phyloP scores from a whole-genome alignment of 2,329 filamentous ascomycete species.

The Colletotrichum paranaense region DNA sequence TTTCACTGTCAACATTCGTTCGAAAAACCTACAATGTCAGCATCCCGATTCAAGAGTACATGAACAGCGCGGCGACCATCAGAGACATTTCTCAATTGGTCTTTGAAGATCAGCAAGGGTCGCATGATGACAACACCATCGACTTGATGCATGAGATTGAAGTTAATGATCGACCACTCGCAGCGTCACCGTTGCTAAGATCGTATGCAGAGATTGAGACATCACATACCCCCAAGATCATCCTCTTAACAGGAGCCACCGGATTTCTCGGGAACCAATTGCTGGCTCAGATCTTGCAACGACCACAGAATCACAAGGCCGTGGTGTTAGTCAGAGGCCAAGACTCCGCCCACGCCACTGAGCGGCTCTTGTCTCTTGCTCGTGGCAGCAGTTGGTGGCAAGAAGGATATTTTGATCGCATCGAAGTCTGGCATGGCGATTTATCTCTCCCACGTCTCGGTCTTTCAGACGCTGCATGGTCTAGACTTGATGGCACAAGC shows the following conservation, averaged over 20 bases:
- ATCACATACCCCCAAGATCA: neutral
- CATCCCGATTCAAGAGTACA: conserved; percentile 19
- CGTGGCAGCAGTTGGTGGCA: conserved; percentile 36
- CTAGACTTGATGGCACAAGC: conserved; percentile 12
- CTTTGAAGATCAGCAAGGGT: neutral
- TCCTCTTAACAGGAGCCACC: conserved; percentile 34
- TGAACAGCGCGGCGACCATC: conserved; percentile 22
- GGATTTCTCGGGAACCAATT: conserved; percentile 35
- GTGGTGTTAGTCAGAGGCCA: conserved; percentile 31
- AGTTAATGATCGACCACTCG: neutral
- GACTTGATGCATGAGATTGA: conserved; percentile 20
- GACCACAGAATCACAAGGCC: neutral
- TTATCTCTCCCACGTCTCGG: conserved; percentile 12
- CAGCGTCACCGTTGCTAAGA: neutral
- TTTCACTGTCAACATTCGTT: conserved; percentile 18
- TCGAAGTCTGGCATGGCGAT: conserved; percentile 32
- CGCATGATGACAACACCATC: neutral
- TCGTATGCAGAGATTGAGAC: neutral
- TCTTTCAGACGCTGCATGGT: conserved; percentile 7
- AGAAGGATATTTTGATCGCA: conserved; percentile 1
- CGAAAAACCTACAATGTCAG: conserved; percentile 13
- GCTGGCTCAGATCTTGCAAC: conserved; percentile 25
- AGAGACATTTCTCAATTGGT: conserved; percentile 18
- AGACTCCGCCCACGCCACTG: conserved; percentile 14
- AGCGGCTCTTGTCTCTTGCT: conserved; percentile 31